Evolutionary conservation across 1,139 yeast species (phyloP), one percentile per base, ranked within the genome.

Genomic region (Trichomonascaceae sp.): DNA sequence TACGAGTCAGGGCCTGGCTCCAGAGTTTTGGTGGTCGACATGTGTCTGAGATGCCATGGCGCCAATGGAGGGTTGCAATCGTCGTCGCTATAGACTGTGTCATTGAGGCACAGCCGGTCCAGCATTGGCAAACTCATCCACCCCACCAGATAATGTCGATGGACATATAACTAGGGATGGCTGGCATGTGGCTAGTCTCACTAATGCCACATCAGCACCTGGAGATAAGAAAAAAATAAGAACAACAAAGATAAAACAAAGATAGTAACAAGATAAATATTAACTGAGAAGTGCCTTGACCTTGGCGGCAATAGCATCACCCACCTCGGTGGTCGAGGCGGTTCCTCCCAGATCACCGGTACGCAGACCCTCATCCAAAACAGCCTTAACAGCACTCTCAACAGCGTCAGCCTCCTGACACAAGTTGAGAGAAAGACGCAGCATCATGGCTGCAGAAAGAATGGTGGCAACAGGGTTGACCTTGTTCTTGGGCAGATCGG

Each of bases 401-500:
- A 89, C 66, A 23, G 89, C 92, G 42, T 71, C 78, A 43, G 95
- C 97, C 59, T 84, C 96, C 44, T 76, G 72, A 41, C 71, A 70
- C 52, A 84, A 62, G 56, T 81, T 76, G 54, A 89, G 71, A 17
- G 95, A 82, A 44, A 89, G 72, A 54, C 92, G 75, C 63, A 89
- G 71, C 97, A 89, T 87, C 93, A 89, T 80, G 25, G 97, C 97
- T 8, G 80, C 93, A 13, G 46, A 43, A 51, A 89, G 69, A 48
- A 89, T 87, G 20, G 96, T 82, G 33, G 96, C 98, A 37, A 87
- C 62, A 35, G 98, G 98, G 60, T 89, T 89, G 37, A 85, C 98
- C 64, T 81, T 79, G 56, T 84, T 82, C 40, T 64, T 66, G 35
- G 77, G 77, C 54, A 89, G 71, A 59, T 89, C 98, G 29, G 98